Evolutionary conservation across 192 early-diverging fungal species (phyloP), one percentile per base, ranked within the genome.

Genomic region (Backusella liffmaniae): DNA sequence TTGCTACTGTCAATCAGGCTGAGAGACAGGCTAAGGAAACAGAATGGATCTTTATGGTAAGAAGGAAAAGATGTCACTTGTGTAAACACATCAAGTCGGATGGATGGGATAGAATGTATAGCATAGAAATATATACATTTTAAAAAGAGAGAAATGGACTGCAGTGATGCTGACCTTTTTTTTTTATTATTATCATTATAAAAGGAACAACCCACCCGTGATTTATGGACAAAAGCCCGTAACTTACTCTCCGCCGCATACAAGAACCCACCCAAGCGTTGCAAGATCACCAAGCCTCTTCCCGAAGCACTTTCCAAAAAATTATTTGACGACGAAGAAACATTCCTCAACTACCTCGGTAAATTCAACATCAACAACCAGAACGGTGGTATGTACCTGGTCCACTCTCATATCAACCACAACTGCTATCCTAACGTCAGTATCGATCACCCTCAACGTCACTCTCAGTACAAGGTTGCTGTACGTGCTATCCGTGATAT

Each of bases 321-420:
- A 32, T 78, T 90, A 51, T 88, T 90, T 46, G 79, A 84, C 8
- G 72, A 81, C 32, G 85, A 87, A 78, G 81, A 85, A 41, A 86
- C 85, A 0, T 90, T 86, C 74, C 76, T 90, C 32, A 81, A 85
- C 9, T 86, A 85, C 41, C 78, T 90, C 18, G 89, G 89, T 36
- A 84, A 86, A 51, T 90, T 86, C 75, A 88, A 88, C 73, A 82
- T 90, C 75, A 90, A 90, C 70, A 88, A 90, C 77, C 89, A 90
- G 69, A 85, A 86, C 44, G 89, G 89, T 73, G 89, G 89, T 23
- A 69, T 90, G 62, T 90, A 90, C 65, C 74, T 87, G 46, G 74
- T 90, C 67, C 89, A 90, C 35, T 87, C 87, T 10, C 85, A 86
- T 53, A 78, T 90, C 67, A 90, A 90, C 73, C 89, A 90, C 66